These are phyloP conservation scores for Volvariella volvacea DNA, from an alignment of 1,284 basidiomycete genomes.

Conservation along the genomic window DNA sequence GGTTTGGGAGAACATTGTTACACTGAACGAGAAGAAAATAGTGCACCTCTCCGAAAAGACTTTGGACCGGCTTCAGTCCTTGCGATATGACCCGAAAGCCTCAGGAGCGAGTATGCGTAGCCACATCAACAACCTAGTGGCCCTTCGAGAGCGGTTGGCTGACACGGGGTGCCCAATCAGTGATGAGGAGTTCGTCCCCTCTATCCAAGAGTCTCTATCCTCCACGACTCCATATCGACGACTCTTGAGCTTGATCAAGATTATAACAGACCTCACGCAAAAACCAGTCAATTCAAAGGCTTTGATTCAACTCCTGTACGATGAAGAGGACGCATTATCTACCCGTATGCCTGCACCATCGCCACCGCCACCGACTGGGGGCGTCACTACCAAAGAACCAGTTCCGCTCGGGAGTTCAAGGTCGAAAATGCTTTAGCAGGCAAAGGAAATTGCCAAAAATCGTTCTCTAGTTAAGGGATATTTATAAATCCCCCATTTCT, in stretches of 20 bases:
- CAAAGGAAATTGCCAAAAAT: too few relatives aligned
- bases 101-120: slow-evolving; percentile 15
- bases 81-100: slow-evolving; percentile 12
- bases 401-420: too few relatives aligned
- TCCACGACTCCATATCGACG: slow-evolving; percentile 11
- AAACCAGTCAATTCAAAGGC: slow-evolving; percentile 5
- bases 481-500: too few relatives aligned
- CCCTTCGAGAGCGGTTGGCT: slow-evolving; percentile 16
- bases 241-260: slow-evolving; percentile 14
- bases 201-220: slow-evolving; percentile 14
- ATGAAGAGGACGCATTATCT: not conserved
- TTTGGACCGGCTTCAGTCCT: slow-evolving; percentile 14
- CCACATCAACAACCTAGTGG: slow-evolving; percentile 15
- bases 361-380: too few relatives aligned
- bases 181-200: slow-evolving; percentile 14
- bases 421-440: too few relatives aligned
- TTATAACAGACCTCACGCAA: slow-evolving; percentile 6
- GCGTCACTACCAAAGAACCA: too few relatives aligned
- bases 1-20: slow-evolving; percentile 17
- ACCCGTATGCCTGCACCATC: too few relatives aligned
- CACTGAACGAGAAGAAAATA: slow-evolving; percentile 17
- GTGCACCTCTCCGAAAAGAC: slow-evolving; percentile 14
- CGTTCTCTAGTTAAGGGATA: too few relatives aligned
- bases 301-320: not conserved
- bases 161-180: slow-evolving; percentile 14